A percentile compares a stretch with the other conserved stretches of the same genome.
These are phyloP conservation scores for Xylaria sp. DNA, from an alignment of 2,329 filamentous ascomycete genomes.

Conservation along the genomic window DNA sequence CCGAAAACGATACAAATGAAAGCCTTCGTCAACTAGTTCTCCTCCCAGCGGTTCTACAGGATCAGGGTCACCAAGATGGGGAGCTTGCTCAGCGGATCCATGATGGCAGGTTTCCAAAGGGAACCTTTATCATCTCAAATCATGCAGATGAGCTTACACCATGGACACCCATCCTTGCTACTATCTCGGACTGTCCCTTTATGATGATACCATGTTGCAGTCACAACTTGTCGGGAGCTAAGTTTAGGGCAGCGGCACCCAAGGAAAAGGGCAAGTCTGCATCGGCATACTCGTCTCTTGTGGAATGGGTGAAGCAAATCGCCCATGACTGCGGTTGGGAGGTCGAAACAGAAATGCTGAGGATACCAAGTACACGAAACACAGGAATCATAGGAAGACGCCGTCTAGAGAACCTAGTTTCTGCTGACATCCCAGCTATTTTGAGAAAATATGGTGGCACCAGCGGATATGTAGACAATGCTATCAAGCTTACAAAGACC, in stretches of 20 bases:
- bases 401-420: conserved; percentile 43
- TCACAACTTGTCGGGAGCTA: conserved; percentile 80
- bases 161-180: conserved; percentile 92
- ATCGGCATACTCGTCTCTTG: conserved; percentile 85
- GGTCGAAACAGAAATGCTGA: conserved; percentile 83
- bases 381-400: conserved; percentile 78
- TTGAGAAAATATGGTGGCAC: conserved; percentile 65
- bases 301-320: conserved; percentile 78
- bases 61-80: conserved; percentile 27
- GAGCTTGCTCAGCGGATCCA: conserved; percentile 52
- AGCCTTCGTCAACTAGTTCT: conserved; percentile 60
- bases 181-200: conserved; percentile 80
- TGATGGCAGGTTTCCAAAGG: conserved; percentile 73
- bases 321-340: conserved; percentile 77
- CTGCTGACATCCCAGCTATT: conserved; percentile 57
- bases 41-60: conserved; percentile 57
- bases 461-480: conserved; percentile 67
- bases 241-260: conserved; percentile 73
- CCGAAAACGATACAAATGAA: conserved; percentile 40
- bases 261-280: conserved; percentile 60
- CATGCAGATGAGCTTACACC: conserved; percentile 96
- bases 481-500: conserved; percentile 68
- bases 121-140: conserved; percentile 95
- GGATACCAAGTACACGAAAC: conserved; percentile 94
- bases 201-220: conserved; percentile 96